phyloP scores from a whole-genome alignment of 306 rosid species.

The Cicer chorassanicum region DNA sequence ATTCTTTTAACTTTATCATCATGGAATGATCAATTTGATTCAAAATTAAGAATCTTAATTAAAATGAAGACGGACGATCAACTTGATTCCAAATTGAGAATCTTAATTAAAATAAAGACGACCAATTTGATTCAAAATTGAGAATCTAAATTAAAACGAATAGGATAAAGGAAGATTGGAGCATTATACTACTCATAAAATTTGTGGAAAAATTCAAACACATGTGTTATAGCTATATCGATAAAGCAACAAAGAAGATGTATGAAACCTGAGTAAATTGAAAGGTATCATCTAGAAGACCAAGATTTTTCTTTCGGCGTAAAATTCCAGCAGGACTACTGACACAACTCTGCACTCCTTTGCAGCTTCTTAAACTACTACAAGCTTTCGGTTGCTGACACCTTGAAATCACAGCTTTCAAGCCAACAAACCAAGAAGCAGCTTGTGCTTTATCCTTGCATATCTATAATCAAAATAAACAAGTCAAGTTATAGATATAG shows the following conservation, averaged over 20 bases:
- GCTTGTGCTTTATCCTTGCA: constrained; percentile 87
- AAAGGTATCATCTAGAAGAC: constrained; percentile 66
- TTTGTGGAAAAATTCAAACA: not conserved
- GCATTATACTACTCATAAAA: not conserved
- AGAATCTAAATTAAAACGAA: too few species aligned
- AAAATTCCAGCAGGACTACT: constrained; percentile 85
- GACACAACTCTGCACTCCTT: constrained; percentile 76
- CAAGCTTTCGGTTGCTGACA: constrained; percentile 56
- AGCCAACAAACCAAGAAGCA: constrained; percentile 79
- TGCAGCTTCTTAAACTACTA: constrained; percentile 63
- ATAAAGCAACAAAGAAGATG: constrained; percentile 32
- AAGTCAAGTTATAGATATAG: constrained; percentile 34
- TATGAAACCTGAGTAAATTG: constrained; percentile 73
- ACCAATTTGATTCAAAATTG: too few species aligned
- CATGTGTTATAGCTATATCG: not conserved
- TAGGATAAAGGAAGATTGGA: too few species aligned
- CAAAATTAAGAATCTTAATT: too few species aligned
- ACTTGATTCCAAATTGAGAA: too few species aligned
- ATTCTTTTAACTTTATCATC: constrained; percentile 1
- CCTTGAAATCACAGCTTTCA: constrained; percentile 68
- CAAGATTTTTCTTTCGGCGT: constrained; percentile 78
- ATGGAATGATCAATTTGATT: not conserved
- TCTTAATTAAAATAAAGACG: too few species aligned
- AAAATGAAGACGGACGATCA: too few species aligned
- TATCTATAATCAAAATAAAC: constrained; percentile 51